Conservation (phyloP, 1,139 yeast genomes). For the Blastobotrys ciferrii region DNA sequence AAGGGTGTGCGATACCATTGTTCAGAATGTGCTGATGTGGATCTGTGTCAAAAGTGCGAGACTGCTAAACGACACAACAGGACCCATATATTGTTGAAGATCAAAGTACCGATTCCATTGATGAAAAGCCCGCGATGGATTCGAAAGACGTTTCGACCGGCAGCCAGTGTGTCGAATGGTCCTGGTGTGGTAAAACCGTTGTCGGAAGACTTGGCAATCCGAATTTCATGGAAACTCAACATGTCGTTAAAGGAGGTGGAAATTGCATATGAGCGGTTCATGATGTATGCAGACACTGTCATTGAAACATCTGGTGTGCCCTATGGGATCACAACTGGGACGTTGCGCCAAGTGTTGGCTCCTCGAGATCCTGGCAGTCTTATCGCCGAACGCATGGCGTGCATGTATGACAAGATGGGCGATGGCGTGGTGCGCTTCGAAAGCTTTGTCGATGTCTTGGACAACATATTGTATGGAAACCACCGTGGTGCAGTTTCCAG, state of each 20-base stretch:
- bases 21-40: constrained; percentile 35
- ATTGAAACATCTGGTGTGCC: background rate
- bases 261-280: constrained; percentile 10
- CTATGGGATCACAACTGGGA: constrained; percentile 7
- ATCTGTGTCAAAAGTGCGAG: constrained; percentile 35
- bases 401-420: constrained; percentile 26
- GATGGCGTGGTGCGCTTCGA: constrained; percentile 30
- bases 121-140: constrained; percentile 32
- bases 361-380: constrained; percentile 14
- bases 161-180: constrained; percentile 1
- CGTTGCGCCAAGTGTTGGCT: constrained; percentile 11
- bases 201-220: constrained; percentile 10
- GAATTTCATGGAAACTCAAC: background rate
- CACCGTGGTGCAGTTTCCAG: constrained; percentile 6
- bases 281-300: constrained; percentile 9
- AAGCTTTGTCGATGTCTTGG: constrained; percentile 22
- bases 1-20: constrained; percentile 34
- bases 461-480: constrained; percentile 3
- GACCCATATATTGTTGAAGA: constrained; percentile 28
- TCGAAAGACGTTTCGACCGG: constrained; percentile 23
- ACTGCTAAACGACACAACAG: constrained; percentile 25
- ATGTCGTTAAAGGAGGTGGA: constrained; percentile 5
- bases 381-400: constrained; percentile 10
- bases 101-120: constrained; percentile 33
- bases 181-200: background rate